Base-by-base conservation (phyloP, 371 early-diverging fungal species). In the Mortierella sp. region DNA sequence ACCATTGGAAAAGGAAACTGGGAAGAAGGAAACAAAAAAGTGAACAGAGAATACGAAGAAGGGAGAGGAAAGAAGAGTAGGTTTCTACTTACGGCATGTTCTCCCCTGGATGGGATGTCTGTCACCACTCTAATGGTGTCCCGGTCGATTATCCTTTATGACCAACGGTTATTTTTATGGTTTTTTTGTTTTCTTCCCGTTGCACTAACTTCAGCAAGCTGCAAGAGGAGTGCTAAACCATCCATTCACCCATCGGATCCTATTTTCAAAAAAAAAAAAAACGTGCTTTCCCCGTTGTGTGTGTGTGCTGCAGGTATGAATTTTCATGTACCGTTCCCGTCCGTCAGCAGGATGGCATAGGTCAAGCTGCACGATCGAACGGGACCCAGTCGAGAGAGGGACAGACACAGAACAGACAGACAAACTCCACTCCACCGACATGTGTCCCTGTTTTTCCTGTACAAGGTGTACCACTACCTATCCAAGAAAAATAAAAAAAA, bases 151-250 rank as follows among this genome's bases (percentile, higher is more conserved):
- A 52, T 19, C 29, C 7, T 19, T 31, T 26, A n/a, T n/a, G n/a
- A n/a, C n/a, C n/a, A n/a, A n/a, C n/a, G n/a, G n/a, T n/a, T 29
- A 44, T 34, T 66, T 66, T 31, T 66, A 61, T 41, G 39, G 61
- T 64, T 26, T 68, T 45, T 68, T 39, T 31, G 16, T 68, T 63
- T 13, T 68, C 31, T 55, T 58, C 58, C 58, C 58, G 58, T 58
- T 34, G 34, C 31, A 2, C 34, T 39, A 63, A 34, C 31, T 63
- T 14, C 65, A 37, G 31, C 31, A 14, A 19, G 31, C 26, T 29
- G 24, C 0, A 2, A 34, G 29, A 34, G 45, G 47, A 61, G 37
- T 16, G 63, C n/a, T n/a, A n/a, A n/a, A n/a, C n/a, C n/a, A n/a
- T n/a, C n/a, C n/a, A n/a, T n/a, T n/a, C n/a, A n/a, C n/a, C n/a